Conservation (phyloP, 345 rosid species). For the Psidium guajava region DNA sequence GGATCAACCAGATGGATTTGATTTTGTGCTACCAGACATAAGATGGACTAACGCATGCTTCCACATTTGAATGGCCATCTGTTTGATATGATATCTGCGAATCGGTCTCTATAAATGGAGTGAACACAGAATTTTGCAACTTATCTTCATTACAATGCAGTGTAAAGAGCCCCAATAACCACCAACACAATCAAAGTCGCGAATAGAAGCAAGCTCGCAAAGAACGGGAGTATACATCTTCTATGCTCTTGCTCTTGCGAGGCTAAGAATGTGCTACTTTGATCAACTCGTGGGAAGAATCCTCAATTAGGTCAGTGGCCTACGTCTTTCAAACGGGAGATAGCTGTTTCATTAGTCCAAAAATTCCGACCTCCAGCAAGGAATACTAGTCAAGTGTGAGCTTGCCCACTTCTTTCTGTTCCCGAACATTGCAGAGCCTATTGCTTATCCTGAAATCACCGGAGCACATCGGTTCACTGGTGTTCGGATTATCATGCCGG, state of each 20-base stretch:
- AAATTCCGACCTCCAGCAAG: background rate
- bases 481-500: background rate
- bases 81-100: background rate
- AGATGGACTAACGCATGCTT: background rate
- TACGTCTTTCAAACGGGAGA: background rate
- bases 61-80: background rate
- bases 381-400: background rate
- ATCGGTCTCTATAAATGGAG: rapidly evolving
- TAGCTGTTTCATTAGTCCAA: background rate
- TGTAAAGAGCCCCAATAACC: background rate
- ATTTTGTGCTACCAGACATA: background rate
- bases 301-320: background rate
- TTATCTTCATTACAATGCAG: background rate
- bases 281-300: background rate
- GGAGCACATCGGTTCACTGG: background rate
- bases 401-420: background rate
- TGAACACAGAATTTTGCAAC: background rate
- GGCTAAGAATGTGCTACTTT: background rate
- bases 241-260: background rate
- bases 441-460: background rate
- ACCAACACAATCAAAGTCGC: rapidly evolving
- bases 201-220: background rate
- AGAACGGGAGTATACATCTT: background rate
- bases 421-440: background rate
- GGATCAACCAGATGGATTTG: background rate